These are phyloP conservation scores for Chlamydomonas applanata DNA, from an alignment of 139 green algal genomes.

Conservation along the genomic window DNA sequence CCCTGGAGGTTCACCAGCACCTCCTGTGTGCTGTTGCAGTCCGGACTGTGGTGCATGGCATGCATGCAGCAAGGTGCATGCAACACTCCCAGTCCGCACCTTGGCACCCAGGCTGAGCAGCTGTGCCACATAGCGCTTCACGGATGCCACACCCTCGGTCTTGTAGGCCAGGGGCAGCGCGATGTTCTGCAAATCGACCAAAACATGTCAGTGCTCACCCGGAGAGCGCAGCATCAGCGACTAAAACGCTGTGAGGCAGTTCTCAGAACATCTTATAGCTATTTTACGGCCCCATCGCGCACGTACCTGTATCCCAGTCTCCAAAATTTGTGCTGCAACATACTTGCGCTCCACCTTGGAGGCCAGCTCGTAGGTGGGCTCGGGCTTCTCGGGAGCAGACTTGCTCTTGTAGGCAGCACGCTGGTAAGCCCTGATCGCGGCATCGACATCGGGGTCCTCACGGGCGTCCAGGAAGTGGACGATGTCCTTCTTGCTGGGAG, in stretches of 20 bases:
- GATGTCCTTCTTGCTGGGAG: conserved; percentile 36
- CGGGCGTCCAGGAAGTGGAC: conserved; percentile 33
- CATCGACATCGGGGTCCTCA: conserved; percentile 35
- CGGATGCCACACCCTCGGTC: conserved; percentile 21
- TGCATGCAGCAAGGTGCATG: no score
- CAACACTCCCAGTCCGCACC: no score
- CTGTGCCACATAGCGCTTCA: conserved; percentile 59
- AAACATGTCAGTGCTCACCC: no score
- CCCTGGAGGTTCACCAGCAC: no score
- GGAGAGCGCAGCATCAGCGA: no score
- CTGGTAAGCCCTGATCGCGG: conserved; percentile 35
- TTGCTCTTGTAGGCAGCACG: conserved; percentile 21
- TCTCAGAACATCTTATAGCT: not conserved
- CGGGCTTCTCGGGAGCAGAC: conserved; percentile 13
- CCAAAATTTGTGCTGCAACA: conserved; percentile 48
- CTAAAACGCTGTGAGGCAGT: not conserved
- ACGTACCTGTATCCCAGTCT: conserved; percentile 48
- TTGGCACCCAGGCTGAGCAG: conserved; percentile 41
- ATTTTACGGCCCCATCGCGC: not conserved
- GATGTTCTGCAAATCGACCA: conserved; percentile 33
- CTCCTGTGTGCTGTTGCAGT: no score
- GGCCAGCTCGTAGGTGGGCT: conserved; percentile 34
- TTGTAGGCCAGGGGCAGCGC: conserved; percentile 38
- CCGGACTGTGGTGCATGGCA: no score
- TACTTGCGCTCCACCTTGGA: conserved; percentile 59